phyloP scores from a whole-genome alignment of 1,139 yeast genomes.

The Blastobotrys serpentis region DNA sequence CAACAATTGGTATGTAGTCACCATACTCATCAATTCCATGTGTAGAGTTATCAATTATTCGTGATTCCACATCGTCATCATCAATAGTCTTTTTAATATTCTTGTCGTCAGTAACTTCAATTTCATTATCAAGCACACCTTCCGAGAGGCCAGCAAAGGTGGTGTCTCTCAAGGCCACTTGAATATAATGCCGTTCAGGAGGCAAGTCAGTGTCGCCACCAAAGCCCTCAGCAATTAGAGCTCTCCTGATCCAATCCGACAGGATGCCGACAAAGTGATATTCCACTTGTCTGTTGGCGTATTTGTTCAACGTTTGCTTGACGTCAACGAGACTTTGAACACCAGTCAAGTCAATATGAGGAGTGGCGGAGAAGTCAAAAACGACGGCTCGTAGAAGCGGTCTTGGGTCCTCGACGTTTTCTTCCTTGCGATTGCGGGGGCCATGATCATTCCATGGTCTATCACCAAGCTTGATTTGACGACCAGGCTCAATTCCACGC shows the following conservation, averaged over 20 bases:
- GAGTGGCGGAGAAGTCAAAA: slow-evolving; percentile 75
- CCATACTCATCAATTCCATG: slow-evolving; percentile 33
- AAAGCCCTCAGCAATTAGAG: slow-evolving; percentile 73
- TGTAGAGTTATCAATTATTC: slow-evolving; percentile 20
- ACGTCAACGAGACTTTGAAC: slow-evolving; percentile 76
- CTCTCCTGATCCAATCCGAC: slow-evolving; percentile 84
- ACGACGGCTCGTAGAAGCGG: slow-evolving; percentile 72
- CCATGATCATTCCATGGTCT: slow-evolving; percentile 95
- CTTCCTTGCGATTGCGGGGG: slow-evolving; percentile 42
- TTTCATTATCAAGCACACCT: slow-evolving; percentile 29
- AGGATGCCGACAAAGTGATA: slow-evolving; percentile 84
- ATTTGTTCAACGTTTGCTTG: slow-evolving; percentile 66
- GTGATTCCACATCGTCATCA: slow-evolving; percentile 27
- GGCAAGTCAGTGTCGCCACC: slow-evolving; percentile 53
- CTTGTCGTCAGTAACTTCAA: slow-evolving; percentile 23
- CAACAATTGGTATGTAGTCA: slow-evolving; percentile 55
- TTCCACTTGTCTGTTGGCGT: slow-evolving; percentile 83
- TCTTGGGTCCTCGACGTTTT: slow-evolving; percentile 48
- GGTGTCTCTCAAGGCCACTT: slow-evolving; percentile 23
- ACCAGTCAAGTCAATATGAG: slow-evolving; percentile 76
- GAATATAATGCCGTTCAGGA: slow-evolving; percentile 27
- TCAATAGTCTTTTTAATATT: slow-evolving; percentile 12
- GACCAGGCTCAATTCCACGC: slow-evolving; percentile 51
- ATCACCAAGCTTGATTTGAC: slow-evolving; percentile 53
- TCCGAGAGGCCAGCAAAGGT: slow-evolving; percentile 25